phyloP scores from a whole-genome alignment of 2,329 filamentous ascomycete genomes.

The Fusarium sp. region DNA sequence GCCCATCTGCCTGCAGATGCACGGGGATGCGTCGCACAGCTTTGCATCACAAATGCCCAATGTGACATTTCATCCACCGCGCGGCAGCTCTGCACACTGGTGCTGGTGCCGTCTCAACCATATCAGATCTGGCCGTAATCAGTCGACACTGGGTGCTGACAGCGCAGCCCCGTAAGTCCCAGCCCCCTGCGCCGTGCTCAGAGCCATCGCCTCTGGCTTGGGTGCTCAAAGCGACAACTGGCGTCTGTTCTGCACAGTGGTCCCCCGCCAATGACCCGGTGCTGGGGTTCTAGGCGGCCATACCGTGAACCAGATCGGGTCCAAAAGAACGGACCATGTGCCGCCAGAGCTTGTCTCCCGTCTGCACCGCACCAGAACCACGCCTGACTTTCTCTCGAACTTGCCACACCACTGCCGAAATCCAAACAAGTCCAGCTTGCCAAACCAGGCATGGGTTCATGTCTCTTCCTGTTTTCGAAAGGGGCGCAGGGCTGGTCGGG shows the following conservation, averaged over 20 bases:
- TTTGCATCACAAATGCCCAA: slow-evolving; percentile 24
- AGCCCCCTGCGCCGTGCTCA: slow-evolving; percentile 24
- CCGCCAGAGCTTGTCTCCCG: slow-evolving; percentile 18
- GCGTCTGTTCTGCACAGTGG: slow-evolving; percentile 31
- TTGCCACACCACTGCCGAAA: slow-evolving; percentile 1
- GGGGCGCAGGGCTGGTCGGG: slow-evolving; percentile 42
- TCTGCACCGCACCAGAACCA: slow-evolving; percentile 17
- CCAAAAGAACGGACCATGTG: slow-evolving; percentile 30
- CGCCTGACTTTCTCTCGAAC: background rate
- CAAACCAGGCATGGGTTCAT: slow-evolving; percentile 24
- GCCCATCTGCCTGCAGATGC: slow-evolving; percentile 14
- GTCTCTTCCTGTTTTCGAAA: slow-evolving; percentile 28
- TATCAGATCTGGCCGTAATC: slow-evolving; percentile 26
- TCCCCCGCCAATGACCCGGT: slow-evolving; percentile 24
- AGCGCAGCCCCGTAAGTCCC: slow-evolving; percentile 16
- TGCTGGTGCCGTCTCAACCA: slow-evolving; percentile 41
- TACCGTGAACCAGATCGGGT: slow-evolving; percentile 31
- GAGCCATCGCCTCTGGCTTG: slow-evolving; percentile 11
- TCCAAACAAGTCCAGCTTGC: slow-evolving; percentile 5
- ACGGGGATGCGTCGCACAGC: slow-evolving; percentile 38
- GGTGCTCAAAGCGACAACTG: slow-evolving; percentile 29
- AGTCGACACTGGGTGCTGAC: slow-evolving; percentile 25
- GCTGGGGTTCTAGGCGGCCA: slow-evolving; percentile 25
- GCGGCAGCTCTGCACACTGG: slow-evolving; percentile 38
- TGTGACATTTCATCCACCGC: slow-evolving; percentile 28